Percentiles rank a stretch among this genome's conserved stretches.
phyloP scores from a whole-genome alignment of 257 asterid species.

The Scutellaria barbata region DNA sequence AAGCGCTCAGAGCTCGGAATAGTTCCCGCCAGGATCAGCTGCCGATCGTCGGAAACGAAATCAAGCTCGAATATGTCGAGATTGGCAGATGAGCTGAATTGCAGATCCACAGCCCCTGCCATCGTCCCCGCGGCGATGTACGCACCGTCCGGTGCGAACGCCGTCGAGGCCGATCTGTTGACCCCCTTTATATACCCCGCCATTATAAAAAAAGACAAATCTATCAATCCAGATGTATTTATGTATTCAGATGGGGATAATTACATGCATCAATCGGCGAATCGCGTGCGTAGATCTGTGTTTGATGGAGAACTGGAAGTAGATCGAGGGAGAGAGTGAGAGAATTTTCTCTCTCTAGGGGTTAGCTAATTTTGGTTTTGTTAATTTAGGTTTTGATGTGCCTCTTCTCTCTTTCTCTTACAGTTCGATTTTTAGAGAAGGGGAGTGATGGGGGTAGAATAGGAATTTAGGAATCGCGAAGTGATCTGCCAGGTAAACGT shows the following conservation, averaged over 20 bases:
- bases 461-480: constrained; percentile 19
- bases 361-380: constrained; percentile 27
- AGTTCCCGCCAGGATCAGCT: constrained; percentile 65
- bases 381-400: constrained; percentile 39
- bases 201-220: constrained; percentile 43
- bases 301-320: constrained; percentile 27
- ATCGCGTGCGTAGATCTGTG: constrained; percentile 40
- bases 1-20: constrained; percentile 84
- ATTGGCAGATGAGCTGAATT: constrained; percentile 93
- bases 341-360: constrained; percentile 43
- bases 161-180: constrained; percentile 94
- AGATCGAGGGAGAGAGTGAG: constrained; percentile 45
- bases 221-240: constrained; percentile 31
- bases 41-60: constrained; percentile 81
- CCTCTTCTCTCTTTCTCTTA: constrained; percentile 32
- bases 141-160: constrained; percentile 84
- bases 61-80: constrained; percentile 90
- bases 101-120: constrained; percentile 99
- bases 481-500: constrained; percentile 8
- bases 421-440: constrained; percentile 23
- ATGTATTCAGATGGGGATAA: constrained; percentile 27
- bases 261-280: constrained; percentile 28
- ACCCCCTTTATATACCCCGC: constrained; percentile 78
- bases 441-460: constrained; percentile 30
- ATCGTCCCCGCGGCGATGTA: constrained; percentile 97